A percentile compares a stretch with the other conserved stretches of the same genome.
These are phyloP conservation scores for Teratosphaeria destructans DNA, from an alignment of 2,329 filamentous ascomycete genomes.

Conservation along the genomic window DNA sequence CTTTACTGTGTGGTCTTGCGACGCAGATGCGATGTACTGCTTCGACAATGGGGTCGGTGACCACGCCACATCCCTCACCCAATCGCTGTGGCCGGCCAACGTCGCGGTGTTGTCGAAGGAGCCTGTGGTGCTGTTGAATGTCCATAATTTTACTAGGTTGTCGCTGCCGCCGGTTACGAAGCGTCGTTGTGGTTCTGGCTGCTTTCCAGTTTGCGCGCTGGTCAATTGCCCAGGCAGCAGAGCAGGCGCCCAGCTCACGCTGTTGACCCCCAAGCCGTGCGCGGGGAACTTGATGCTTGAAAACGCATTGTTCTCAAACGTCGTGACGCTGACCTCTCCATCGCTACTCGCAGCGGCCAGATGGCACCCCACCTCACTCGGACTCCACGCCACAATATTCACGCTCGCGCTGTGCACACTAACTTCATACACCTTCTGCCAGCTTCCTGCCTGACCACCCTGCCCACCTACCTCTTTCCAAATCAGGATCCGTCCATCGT, in stretches of 20 bases:
- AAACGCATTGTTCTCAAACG: slow-evolving; percentile 95
- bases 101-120: slow-evolving; percentile 40
- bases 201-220: slow-evolving; percentile 41
- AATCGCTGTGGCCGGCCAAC: slow-evolving; percentile 78
- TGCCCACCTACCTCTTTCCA: slow-evolving; percentile 70
- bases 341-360: slow-evolving; percentile 91
- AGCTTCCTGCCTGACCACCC: slow-evolving; percentile 20
- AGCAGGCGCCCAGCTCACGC: slow-evolving; percentile 87
- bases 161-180: slow-evolving; percentile 95
- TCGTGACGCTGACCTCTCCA: slow-evolving; percentile 84
- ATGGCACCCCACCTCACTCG: slow-evolving; percentile 87
- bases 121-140: slow-evolving; percentile 49
- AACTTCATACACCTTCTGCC: slow-evolving; percentile 83
- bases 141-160: slow-evolving; percentile 89
- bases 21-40: slow-evolving; percentile 91
- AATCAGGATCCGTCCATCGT: slow-evolving; percentile 97
- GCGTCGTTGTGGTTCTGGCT: slow-evolving; percentile 49
- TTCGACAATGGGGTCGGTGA: slow-evolving; percentile 89
- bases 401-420: slow-evolving; percentile 89
- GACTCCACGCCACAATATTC: slow-evolving; percentile 96
- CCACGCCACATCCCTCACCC: slow-evolving; percentile 97
- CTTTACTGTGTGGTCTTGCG: slow-evolving; percentile 91
- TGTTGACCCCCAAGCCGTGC: slow-evolving; percentile 89
- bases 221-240: slow-evolving; percentile 75
- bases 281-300: slow-evolving; percentile 81